Base-by-base conservation (phyloP, 1,284 basidiomycete genomes). In the Schizophyllum amplum region DNA sequence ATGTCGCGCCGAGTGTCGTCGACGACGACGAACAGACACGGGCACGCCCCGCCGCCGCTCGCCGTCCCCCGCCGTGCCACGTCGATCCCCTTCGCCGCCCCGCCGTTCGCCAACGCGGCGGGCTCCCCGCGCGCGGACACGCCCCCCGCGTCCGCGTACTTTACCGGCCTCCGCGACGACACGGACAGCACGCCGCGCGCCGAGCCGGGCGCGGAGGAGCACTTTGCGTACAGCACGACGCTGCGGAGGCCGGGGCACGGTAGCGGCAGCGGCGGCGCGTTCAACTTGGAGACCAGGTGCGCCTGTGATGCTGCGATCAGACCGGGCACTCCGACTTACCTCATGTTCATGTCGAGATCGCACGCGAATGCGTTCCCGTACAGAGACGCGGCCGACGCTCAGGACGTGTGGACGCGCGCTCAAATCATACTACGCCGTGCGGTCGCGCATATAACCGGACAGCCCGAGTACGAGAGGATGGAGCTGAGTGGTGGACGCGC, bases 201-300 rank as follows among this genome's bases (percentile, higher is more conserved):
- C 0, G 74, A 78, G 0, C 74, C 84, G 0, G 83, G 83, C 56
- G 86, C 88, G 1, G 75, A 77, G 48, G 69, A 80, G 2, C 89
- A 91, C 66, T 93, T 92, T 65, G 85, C 89, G 1, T 92, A 91
- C 71, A 90, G 86, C 62, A 92, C 90, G 0, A 90, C 86, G 0
- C 74, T 93, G 23, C 71, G 90, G 55, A 69, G 90, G 60, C 89
- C 92, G 50, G 69, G 70, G 1, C 63, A 75, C 20, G 67, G 73
- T 11, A 64, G 64, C 15, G 74, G 74, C 4, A 72, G 76, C n/a
- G 71, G 73, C 4, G 76, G 79, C 55, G 75, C 75, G 1, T 71
- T 71, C 1, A 70, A 69, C 62, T 63, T 79, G 20, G 79, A 77
- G 77, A 73, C 79, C 42, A 75, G 74, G 54, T 69, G 75, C 1